phyloP scores from a whole-genome alignment of 345 rosid genomes.

The Melastoma malabathricum region DNA sequence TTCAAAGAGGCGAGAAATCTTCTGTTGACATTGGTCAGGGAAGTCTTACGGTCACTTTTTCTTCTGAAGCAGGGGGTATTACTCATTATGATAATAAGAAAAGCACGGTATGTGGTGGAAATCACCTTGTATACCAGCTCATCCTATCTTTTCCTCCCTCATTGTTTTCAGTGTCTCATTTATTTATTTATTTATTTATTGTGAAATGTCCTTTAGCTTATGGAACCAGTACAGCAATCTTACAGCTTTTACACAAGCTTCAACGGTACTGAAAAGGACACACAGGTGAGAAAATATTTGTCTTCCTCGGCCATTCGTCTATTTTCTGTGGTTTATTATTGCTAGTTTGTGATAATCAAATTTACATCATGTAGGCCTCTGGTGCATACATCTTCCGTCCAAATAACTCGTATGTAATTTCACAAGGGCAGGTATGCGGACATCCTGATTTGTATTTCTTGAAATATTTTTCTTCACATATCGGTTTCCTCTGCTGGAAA shows the following conservation, averaged over 20 bases:
- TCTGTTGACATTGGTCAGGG: conserved; percentile 53
- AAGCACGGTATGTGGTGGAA: conserved; percentile 37
- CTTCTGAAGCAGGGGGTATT: conserved; percentile 30
- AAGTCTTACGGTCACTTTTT: conserved; percentile 50
- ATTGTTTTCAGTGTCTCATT: no score
- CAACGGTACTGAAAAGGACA: conserved; percentile 53
- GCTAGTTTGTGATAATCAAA: conserved; percentile 3
- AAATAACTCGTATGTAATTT: conserved; percentile 54
- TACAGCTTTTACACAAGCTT: conserved; percentile 58
- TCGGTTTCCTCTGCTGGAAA: no score
- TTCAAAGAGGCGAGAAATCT: conserved; percentile 28
- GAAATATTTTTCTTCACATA: no score
- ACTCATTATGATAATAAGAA: conserved; percentile 40
- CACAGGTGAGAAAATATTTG: conserved; percentile 45
- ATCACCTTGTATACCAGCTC: conserved; percentile 5
- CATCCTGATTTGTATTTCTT: not conserved
- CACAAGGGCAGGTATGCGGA: conserved; percentile 45
- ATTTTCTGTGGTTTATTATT: conserved; percentile 2
- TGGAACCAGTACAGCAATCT: conserved; percentile 53
- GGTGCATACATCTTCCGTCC: conserved; percentile 98
- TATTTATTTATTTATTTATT: no score
- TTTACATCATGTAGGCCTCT: conserved; percentile 36
- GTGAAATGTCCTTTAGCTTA: conserved; percentile 34
- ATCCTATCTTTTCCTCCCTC: no score
- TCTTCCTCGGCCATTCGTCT: conserved; percentile 2